Conservation (phyloP, 192 early-diverging fungal genomes). For the Entomortierella lignicola region DNA sequence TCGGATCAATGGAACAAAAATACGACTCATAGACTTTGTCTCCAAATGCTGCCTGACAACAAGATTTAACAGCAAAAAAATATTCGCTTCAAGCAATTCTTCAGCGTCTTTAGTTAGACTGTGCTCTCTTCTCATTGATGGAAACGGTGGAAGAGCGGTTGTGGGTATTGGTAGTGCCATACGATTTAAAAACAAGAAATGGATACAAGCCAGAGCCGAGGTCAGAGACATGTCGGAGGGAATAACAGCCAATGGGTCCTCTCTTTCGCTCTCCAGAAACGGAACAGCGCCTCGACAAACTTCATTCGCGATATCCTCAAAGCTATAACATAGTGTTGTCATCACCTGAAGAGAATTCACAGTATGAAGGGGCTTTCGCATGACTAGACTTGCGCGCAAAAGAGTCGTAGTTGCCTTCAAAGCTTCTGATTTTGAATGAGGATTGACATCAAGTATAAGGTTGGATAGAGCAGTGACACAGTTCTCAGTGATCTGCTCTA, state of each 20-base stretch:
- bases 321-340: conserved; percentile 8
- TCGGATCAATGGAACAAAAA: conserved; percentile 14
- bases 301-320: conserved; percentile 12
- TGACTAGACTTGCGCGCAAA: conserved; percentile 13
- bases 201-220: conserved; percentile 19
- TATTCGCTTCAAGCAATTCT: conserved; percentile 11
- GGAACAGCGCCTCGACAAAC: conserved; percentile 20
- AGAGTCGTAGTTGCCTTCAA: conserved; percentile 2
- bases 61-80: conserved; percentile 13
- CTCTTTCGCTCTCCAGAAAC: conserved; percentile 18
- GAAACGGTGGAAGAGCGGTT: not conserved
- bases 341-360: conserved; percentile 24
- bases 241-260: conserved; percentile 5
- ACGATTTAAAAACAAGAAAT: conserved; percentile 19
- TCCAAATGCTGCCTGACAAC: conserved; percentile 14
- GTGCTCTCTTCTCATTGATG: not conserved
- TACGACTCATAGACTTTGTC: not conserved
- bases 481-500: conserved; percentile 9
- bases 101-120: conserved; percentile 7
- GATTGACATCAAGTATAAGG: not conserved
- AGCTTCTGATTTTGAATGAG: conserved; percentile 1
- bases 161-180: not conserved
- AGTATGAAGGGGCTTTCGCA: conserved; percentile 21
- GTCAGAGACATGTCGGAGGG: conserved; percentile 4
- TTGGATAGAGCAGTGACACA: conserved; percentile 9